These are phyloP conservation scores for Hypericum perforatum DNA, from an alignment of 345 rosid species.

Conservation along the genomic window DNA sequence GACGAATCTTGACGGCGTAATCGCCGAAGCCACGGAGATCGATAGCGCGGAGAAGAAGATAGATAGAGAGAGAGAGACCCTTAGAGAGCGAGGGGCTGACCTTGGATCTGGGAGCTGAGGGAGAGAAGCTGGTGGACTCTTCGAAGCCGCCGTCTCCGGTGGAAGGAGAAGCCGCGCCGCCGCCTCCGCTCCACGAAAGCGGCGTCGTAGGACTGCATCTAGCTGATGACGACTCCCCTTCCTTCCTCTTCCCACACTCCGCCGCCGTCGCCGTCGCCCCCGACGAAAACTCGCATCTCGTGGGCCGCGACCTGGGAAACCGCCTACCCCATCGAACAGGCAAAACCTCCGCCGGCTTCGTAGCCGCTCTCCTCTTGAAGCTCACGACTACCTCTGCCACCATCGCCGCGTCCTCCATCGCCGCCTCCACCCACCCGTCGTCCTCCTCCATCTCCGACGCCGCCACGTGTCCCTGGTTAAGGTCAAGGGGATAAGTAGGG, in stretches of 20 bases:
- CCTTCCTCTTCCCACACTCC: slow-evolving; percentile 6
- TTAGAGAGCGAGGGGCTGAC: not conserved
- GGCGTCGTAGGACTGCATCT: slow-evolving; percentile 31
- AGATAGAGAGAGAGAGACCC: not conserved
- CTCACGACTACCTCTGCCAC: slow-evolving; percentile 60
- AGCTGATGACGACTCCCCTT: slow-evolving; percentile 14
- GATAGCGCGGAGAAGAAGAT: too few species aligned
- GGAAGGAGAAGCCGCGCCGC: slow-evolving; percentile 12
- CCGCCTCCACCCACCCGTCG: slow-evolving; percentile 67
- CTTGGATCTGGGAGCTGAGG: slow-evolving; percentile 9
- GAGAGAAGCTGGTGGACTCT: slow-evolving; percentile 4
- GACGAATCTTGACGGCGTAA: too few species aligned
- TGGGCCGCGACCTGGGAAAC: slow-evolving; percentile 17
- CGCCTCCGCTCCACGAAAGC: slow-evolving; percentile 24
- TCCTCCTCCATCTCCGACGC: slow-evolving; percentile 20
- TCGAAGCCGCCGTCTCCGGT: slow-evolving; percentile 4
- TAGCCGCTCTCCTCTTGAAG: slow-evolving; percentile 29
- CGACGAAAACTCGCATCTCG: too few species aligned
- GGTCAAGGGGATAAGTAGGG: not conserved
- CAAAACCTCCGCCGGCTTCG: slow-evolving; percentile 1
- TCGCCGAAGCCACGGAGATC: too few species aligned
- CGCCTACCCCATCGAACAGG: not conserved
- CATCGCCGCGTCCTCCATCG: slow-evolving; percentile 53
- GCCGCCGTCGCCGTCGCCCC: slow-evolving; percentile 1
- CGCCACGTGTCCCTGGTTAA: not conserved